Base-by-base conservation (phyloP, 176 grass and related monocot genomes). In the Oryza brachyantha region DNA sequence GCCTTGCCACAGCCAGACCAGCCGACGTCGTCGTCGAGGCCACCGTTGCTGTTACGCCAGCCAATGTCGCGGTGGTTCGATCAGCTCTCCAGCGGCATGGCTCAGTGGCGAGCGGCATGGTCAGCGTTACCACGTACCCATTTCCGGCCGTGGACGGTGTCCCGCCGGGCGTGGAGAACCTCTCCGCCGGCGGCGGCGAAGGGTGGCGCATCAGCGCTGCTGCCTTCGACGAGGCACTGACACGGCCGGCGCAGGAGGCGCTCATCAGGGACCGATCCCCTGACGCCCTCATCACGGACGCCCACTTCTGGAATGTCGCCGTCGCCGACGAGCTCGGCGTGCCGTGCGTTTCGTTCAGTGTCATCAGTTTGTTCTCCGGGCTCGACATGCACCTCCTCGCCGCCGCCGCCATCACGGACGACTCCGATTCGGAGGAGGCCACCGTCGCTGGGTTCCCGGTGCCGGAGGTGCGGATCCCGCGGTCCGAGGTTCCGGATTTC, bases 281-380 rank as follows among this genome's bases (percentile, higher is more conserved):
- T 0, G 85, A 88, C 46, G 77, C 25, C 39, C n/a, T 88, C 46
- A 19, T 88, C 29, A 31, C 43, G 36, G 86, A 88, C 32, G 9
- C 73, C 5, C 80, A 73, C 59, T 78, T 79, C 3, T 83, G 72
- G 64, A 70, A 66, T 26, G 13, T 14, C 12, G 17, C 28, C 26
- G 25, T 81, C 69, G 80, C 73, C 46, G 68, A 13, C 3, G 73
- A 75, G 0, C 35, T 88, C 6, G 59, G 10, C 11, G 63, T 79
- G 39, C 74, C 73, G 8, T 74, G 55, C 31, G 8, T 88, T 8
- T 16, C 34, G 5, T 78, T 78, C 73, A 3, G 3, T 2, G 58
- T 31, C 35, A 66, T 69, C 1, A 39, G 79, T 27, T 10, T 43
- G 7, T 88, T 88, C 52, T 0, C 79, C 10, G 17, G 16, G 10